Base-by-base conservation (phyloP, 2,329 filamentous ascomycete species). In the Esteya vermicola region DNA sequence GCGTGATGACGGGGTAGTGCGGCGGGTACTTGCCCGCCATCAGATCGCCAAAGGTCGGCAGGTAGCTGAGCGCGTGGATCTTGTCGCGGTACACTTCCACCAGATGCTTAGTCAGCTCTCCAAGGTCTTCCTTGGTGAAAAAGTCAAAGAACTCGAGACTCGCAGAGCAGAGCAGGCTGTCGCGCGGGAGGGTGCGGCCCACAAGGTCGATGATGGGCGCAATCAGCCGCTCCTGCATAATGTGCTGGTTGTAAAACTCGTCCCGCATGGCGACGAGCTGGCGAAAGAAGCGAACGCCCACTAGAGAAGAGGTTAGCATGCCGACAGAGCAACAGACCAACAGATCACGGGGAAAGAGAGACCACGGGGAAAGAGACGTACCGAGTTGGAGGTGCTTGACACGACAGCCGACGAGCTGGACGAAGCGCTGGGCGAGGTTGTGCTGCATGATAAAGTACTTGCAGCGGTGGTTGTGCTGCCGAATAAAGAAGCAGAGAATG, bases 141-240 rank as follows among this genome's bases (percentile, higher is more conserved):
- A 81, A 86, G 52, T 93, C 86, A 48, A 98, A 96, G 33, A 98
- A 73, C 53, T 98, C 91, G 9, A 96, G 68, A 51, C 85, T 94
- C 9, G 88, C 89, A 1, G 89, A 96, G 57, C 91, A 93, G 25
- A 96, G 69, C 4, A 98, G 68, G 50, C 95, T 96, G 57, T 98
- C 89, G 32, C 86, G 76, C 1, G 88, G 85, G 73, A 95, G 81
- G 0, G 85, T 91, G 48, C 83, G 75, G 41, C 81, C 72, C 26
- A 96, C 72, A 28, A 95, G 79, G 48, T 91, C 76, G 13, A 98
- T 66, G 26, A 96, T 83, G 1, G 86, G 82, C 31, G 81, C 83
- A 43, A 96, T 78, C 0, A 91, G 75, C 44, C 79, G 75, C 54
- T 88, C 81, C 49, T 86, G 77, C 21, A 80, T 81, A 50, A 96